A percentile compares a stretch with the other conserved stretches of the same genome.
phyloP scores from a whole-genome alignment of 2,329 filamentous ascomycete genomes.

The Herpotrichia juniperi region DNA sequence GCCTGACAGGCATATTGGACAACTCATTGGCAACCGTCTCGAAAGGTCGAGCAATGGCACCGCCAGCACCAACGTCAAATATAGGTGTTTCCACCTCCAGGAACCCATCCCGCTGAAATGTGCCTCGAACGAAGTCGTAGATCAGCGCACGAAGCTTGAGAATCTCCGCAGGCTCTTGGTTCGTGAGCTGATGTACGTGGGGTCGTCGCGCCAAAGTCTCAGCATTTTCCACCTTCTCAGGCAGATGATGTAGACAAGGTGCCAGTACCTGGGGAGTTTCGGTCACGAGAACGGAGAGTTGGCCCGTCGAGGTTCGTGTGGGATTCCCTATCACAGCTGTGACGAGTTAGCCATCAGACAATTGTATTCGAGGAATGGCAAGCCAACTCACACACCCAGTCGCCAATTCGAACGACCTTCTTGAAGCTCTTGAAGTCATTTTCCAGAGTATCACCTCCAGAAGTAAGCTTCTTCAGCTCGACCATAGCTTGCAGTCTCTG shows the following conservation, averaged over 20 bases:
- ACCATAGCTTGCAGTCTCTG: constrained; percentile 77
- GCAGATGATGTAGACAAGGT: constrained; percentile 80
- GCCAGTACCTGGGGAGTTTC: constrained; percentile 74
- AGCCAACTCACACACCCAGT: constrained; percentile 74
- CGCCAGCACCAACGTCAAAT: constrained; percentile 80
- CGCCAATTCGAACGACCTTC: constrained; percentile 75
- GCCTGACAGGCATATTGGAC: constrained; percentile 70
- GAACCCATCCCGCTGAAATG: constrained; percentile 74
- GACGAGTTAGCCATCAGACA: constrained; percentile 15
- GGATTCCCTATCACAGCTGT: constrained; percentile 71
- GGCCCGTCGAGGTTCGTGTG: constrained; percentile 71
- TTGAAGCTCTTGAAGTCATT: constrained; percentile 65
- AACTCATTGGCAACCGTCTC: constrained; percentile 80
- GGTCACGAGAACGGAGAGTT: constrained; percentile 74
- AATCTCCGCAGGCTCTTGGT: constrained; percentile 69
- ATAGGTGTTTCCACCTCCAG: constrained; percentile 92
- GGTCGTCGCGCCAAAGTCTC: constrained; percentile 77
- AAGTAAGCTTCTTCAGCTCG: constrained; percentile 63
- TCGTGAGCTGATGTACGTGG: constrained; percentile 86
- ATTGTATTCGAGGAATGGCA: constrained; percentile 9
- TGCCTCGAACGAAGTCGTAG: constrained; percentile 74
- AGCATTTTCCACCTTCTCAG: constrained; percentile 70
- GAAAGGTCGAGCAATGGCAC: constrained; percentile 87
- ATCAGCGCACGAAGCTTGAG: constrained; percentile 77
- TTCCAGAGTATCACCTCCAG: constrained; percentile 39